Evolutionary conservation across 164 flowering plant genomes (phyloP).

Genomic region (Stephania japonica): DNA sequence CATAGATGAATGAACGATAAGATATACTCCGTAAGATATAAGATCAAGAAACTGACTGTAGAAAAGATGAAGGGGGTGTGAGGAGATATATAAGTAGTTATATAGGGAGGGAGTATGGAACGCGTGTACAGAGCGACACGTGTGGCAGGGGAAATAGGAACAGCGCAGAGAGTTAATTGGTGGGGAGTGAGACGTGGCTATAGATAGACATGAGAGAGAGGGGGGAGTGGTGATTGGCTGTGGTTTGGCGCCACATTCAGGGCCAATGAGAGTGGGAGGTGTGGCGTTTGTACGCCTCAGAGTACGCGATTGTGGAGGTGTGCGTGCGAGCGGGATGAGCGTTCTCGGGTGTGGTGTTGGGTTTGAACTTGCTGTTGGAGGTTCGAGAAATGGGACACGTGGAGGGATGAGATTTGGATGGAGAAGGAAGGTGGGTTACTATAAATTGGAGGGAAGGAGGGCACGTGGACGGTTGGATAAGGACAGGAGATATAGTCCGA

Average conservation of each 20-base stretch:
- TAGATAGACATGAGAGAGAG: conserved; percentile 3
- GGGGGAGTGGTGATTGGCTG: no score
- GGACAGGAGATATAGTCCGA: conserved; percentile 13
- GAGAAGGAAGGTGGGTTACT: conserved; percentile 9
- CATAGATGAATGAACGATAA: no score
- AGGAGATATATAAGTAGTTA: background rate
- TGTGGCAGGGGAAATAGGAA: conserved; percentile 10
- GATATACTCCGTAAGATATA: no score
- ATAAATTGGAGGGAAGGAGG: conserved; percentile 3
- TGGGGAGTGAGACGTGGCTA: conserved; percentile 35
- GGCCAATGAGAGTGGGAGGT: conserved; percentile 21
- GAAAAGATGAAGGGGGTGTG: background rate
- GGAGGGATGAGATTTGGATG: conserved; percentile 14
- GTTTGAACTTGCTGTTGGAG: background rate
- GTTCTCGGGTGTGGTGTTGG: background rate
- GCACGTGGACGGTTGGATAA: conserved; percentile 30
- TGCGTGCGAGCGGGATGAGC: conserved; percentile 8
- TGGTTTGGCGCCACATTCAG: conserved; percentile 18
- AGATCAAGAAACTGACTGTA: no score
- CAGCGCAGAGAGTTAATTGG: conserved; percentile 34
- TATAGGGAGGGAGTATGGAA: conserved; percentile 15
- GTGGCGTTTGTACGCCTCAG: conserved; percentile 14
- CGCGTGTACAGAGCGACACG: conserved; percentile 34
- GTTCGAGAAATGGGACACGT: conserved; percentile 35
- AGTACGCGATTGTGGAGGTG: conserved; percentile 23